Evolutionary conservation across 495 filamentous ascomycete species (phyloP), one percentile per base, ranked within the genome.

Genomic region (Echria macrotheca): DNA sequence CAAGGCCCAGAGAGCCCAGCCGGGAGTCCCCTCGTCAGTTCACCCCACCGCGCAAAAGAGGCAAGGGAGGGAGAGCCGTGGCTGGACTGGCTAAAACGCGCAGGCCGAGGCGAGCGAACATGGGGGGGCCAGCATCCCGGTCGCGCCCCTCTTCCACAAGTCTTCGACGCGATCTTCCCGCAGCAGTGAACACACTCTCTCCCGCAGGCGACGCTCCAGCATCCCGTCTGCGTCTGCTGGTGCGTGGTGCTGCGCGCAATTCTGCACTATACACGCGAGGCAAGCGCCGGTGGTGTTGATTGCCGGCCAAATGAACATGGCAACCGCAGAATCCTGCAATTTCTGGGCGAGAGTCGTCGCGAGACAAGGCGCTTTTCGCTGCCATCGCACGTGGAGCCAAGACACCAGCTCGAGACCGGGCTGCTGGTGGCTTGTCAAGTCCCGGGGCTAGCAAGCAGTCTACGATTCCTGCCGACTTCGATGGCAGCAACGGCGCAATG

Each of bases 381-480:
- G 23, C 15, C 35, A 18, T 39, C 25, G 35, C 46, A 48, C 46
- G 46, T 48, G 46, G 46, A 48, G 46, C 46, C 32, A 39, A 32
- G 42, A n/a, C 25, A 15, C 25, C 3, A 26, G 42, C 21, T 11
- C 18, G n/a, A n/a, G n/a, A n/a, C n/a, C n/a, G n/a, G n/a, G n/a
- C n/a, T 39, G 36, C 15, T 32, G 33, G 46, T 38, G 46, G 35
- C 33, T 25, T 31, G 23, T 18, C 33, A 39, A 48, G 33, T 48
- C 46, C 46, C 46, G 46, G 35, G 23, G 23, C 46, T 48, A 48
- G 23, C 26, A 32, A 18, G 36, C n/a, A n/a, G n/a, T n/a, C n/a
- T n/a, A n/a, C n/a, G n/a, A n/a, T n/a, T n/a, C n/a, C n/a, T n/a
- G n/a, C n/a, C n/a, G n/a, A n/a, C n/a, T n/a, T n/a, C n/a, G n/a